Conservation (phyloP, 1,139 yeast genomes). For the Candida tetrigidarum region DNA sequence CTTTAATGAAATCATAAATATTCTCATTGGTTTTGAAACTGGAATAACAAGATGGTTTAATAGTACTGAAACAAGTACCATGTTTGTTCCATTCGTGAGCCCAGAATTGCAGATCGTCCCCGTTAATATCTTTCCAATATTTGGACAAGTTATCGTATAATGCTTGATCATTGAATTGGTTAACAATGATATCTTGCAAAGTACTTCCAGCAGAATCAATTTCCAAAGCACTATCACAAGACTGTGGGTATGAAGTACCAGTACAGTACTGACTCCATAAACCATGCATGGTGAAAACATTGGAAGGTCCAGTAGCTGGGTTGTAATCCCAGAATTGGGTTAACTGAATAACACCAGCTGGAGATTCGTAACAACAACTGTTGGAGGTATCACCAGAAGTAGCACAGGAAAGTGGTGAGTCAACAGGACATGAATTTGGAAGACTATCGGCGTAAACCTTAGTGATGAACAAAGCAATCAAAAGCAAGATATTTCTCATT, state of each 20-base stretch:
- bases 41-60: conserved; percentile 69
- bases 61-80: conserved; percentile 87
- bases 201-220: conserved; percentile 33
- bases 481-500: conserved; percentile 10
- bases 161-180: conserved; percentile 49
- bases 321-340: conserved; percentile 96
- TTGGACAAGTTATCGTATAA: conserved; percentile 60
- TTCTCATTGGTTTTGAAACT: conserved; percentile 43
- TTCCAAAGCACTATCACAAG: conserved; percentile 70
- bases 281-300: conserved; percentile 72
- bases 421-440: conserved; percentile 55
- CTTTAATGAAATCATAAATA: conserved; percentile 76
- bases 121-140: conserved; percentile 79
- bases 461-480: conserved; percentile 9
- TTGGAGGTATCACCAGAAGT: conserved; percentile 34
- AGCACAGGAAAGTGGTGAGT: conserved; percentile 68
- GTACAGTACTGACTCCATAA: conserved; percentile 51
- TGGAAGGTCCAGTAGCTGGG: conserved; percentile 84
- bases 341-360: conserved; percentile 75
- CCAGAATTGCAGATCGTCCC: conserved; percentile 78
- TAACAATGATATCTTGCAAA: conserved; percentile 55
- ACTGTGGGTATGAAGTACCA: conserved; percentile 51
- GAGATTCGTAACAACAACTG: conserved; percentile 82
- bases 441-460: conserved; percentile 9
- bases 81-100: conserved; percentile 93